Percentiles rank a stretch among this genome's conserved stretches.
Evolutionary conservation across 768 basidiomycete species (phyloP).

Genomic region (Termitomyces sp.): DNA sequence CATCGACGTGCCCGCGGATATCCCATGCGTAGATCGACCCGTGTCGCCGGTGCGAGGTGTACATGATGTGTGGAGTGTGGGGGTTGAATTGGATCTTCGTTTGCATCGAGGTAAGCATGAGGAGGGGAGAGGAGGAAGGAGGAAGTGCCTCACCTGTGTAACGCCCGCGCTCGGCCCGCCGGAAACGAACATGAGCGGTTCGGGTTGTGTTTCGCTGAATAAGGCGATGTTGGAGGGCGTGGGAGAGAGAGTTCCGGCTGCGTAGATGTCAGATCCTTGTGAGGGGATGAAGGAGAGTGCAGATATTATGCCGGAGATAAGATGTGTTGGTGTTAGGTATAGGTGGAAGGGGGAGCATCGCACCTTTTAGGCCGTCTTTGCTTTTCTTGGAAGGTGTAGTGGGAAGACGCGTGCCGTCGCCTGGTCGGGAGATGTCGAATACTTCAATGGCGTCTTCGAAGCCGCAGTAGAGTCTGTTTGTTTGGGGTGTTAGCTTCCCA

Average conservation of each 20-base stretch:
- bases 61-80: no score
- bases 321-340: no score
- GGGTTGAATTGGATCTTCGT: no score
- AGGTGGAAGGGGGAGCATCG: no score
- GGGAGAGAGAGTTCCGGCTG: slow-evolving; percentile 73
- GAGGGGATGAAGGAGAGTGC: slow-evolving; percentile 73
- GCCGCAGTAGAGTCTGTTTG: slow-evolving; percentile 23
- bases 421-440: slow-evolving; percentile 23
- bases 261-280: slow-evolving; percentile 64
- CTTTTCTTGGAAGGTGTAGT: slow-evolving; percentile 26
- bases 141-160: slow-evolving; percentile 62
- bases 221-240: slow-evolving; percentile 59
- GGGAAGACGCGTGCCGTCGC: slow-evolving; percentile 22
- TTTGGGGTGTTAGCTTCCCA: no score
- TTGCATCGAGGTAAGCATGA: no score
- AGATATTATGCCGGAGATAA: no score
- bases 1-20: no score
- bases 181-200: slow-evolving; percentile 60
- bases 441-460: slow-evolving; percentile 31
- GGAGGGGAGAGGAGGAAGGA: no score
- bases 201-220: slow-evolving; percentile 58
- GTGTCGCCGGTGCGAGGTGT: no score
- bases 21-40: no score
- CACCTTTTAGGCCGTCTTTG: slow-evolving; percentile 86
- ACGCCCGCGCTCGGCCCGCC: slow-evolving; percentile 52